These are phyloP conservation scores for Fusarium nygamai DNA, from an alignment of 2,329 filamentous ascomycete genomes.

Conservation along the genomic window DNA sequence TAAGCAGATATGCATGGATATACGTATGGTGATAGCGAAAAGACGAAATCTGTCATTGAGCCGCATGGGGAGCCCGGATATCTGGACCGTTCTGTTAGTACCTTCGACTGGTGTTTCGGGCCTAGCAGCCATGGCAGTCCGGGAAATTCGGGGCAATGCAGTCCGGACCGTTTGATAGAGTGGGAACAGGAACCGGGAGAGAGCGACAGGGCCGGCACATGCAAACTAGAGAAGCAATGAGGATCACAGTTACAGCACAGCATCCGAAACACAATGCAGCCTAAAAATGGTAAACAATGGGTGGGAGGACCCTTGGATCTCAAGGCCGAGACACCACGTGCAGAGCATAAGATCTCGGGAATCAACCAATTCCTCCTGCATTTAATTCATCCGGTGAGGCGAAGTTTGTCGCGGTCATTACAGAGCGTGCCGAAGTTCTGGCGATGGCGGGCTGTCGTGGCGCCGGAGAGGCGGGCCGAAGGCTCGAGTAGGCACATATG, in stretches of 20 bases:
- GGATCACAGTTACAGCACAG: constrained; percentile 9
- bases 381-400: constrained; percentile 21
- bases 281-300: not conserved
- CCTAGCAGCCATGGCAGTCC: constrained; percentile 31
- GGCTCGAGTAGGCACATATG: constrained; percentile 38
- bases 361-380: constrained; percentile 10
- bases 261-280: constrained; percentile 18
- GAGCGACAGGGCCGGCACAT: not conserved
- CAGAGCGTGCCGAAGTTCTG: constrained; percentile 39
- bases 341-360: constrained; percentile 16
- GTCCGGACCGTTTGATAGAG: constrained; percentile 17
- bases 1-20: not conserved
- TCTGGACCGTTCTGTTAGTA: not conserved
- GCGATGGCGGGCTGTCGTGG: constrained; percentile 41
- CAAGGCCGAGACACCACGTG: constrained; percentile 28
- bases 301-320: constrained; percentile 17
- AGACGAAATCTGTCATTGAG: not conserved
- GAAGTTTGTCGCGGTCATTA: not conserved
- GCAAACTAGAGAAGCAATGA: not conserved
- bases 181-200: constrained; percentile 13
- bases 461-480: constrained; percentile 51
- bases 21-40: not conserved
- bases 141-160: constrained; percentile 30
- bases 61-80: not conserved
- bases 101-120: constrained; percentile 31